A percentile compares a stretch with the other conserved stretches of the same genome.
phyloP scores from a whole-genome alignment of 1,139 yeast species.

The Suhomyces bokatorum region DNA sequence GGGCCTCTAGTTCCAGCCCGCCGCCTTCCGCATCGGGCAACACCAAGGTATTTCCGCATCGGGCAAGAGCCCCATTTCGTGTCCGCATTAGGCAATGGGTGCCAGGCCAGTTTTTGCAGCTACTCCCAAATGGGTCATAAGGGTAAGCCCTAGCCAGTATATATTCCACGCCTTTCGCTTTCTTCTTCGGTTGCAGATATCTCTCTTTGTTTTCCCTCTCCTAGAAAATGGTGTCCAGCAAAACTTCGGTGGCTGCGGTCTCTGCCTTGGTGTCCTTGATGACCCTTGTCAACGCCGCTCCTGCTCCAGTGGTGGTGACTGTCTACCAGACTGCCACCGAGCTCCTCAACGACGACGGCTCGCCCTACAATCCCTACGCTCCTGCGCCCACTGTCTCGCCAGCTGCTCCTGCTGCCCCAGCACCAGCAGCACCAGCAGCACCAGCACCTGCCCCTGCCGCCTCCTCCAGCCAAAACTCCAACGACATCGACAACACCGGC shows the following conservation, averaged over 20 bases:
- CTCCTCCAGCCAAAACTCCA: conserved; percentile 1
- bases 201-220: conserved; percentile 16
- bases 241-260: conserved; percentile 6
- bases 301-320: conserved; percentile 20
- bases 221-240: conserved; percentile 15
- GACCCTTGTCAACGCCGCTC: conserved; percentile 18
- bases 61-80: conserved; percentile 1
- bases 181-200: no score
- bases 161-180: not conserved
- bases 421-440: conserved; percentile 1
- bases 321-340: conserved; percentile 10
- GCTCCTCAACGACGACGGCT: conserved; percentile 5
- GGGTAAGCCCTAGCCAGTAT: not conserved
- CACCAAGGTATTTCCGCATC: not conserved
- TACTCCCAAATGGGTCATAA: not conserved
- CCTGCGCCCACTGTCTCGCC: conserved; percentile 1
- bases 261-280: conserved; percentile 7
- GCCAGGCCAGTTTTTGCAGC: conserved; percentile 2
- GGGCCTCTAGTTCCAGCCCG: no score
- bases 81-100: not conserved
- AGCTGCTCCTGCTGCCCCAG: conserved; percentile 8
- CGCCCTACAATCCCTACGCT: conserved; percentile 1
- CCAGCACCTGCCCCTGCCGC: conserved; percentile 1
- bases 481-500: conserved; percentile 2
- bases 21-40: not conserved